Evolutionary conservation across 2,329 filamentous ascomycete genomes (phyloP).

Genomic region (Tolypocladium pustulatum): DNA sequence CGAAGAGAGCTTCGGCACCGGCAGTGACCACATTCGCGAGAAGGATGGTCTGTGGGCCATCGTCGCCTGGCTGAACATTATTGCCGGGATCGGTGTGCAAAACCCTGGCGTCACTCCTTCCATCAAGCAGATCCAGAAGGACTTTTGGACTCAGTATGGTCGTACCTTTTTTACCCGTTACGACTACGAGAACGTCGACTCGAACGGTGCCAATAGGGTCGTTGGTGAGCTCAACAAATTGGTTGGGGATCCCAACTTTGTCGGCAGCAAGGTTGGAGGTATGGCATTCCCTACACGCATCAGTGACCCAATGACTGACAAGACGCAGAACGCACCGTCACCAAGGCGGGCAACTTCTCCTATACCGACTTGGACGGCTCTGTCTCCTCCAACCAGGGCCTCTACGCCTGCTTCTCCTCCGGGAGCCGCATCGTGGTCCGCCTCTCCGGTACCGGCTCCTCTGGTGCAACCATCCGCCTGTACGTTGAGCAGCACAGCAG

Average conservation of each 20-base stretch:
- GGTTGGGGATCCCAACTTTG: constrained; percentile 62
- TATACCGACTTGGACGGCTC: constrained; percentile 99
- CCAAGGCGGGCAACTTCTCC: constrained; percentile 88
- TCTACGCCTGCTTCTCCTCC: constrained; percentile 89
- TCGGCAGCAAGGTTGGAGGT: constrained; percentile 73
- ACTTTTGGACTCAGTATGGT: constrained; percentile 95
- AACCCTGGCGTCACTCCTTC: constrained; percentile 72
- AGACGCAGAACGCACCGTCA: constrained; percentile 60
- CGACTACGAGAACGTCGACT: constrained; percentile 94
- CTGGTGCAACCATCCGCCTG: constrained; percentile 88
- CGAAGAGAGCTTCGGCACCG: constrained; percentile 96
- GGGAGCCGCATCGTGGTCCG: constrained; percentile 93
- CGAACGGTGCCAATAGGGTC: constrained; percentile 82
- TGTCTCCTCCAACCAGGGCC: constrained; percentile 88
- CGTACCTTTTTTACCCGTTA: constrained; percentile 99
- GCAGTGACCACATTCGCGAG: constrained; percentile 97
- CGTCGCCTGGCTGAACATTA: constrained; percentile 97
- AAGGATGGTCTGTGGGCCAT: constrained; percentile 98
- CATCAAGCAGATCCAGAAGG: constrained; percentile 91
- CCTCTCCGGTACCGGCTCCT: constrained; percentile 88
- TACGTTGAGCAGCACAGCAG: constrained; percentile 94
- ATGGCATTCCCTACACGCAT: constrained; percentile 13
- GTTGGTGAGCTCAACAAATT: constrained; percentile 70
- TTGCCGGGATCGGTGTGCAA: constrained; percentile 81
- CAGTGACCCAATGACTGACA: neutral